Conservation (phyloP, 176 grass and related monocot genomes). For the Ananas comosus region DNA sequence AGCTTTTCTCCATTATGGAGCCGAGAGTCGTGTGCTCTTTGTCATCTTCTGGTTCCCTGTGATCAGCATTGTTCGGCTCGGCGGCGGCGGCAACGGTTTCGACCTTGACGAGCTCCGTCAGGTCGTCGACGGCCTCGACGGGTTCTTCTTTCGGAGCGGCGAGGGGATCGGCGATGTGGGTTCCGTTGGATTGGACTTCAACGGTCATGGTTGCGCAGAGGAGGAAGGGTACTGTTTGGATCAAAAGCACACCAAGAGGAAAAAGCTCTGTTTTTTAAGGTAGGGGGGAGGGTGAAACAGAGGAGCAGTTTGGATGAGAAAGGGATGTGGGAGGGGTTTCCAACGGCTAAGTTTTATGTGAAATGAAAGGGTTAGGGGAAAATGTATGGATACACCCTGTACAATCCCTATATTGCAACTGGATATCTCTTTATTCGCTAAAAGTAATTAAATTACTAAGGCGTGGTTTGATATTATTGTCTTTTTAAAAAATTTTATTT, state of each 20-base stretch:
- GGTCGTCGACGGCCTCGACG: not conserved
- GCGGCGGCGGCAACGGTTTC: not conserved
- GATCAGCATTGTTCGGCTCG: conserved; percentile 1
- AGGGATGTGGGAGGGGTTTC: no score
- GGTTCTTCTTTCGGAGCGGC: not conserved
- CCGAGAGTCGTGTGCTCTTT: conserved; percentile 18
- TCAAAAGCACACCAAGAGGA: not conserved
- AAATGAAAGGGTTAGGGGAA: no score
- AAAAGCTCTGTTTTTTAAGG: not conserved
- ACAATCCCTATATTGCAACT: no score
- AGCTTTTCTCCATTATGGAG: conserved; percentile 21
- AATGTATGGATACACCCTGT: no score
- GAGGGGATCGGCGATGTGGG: not conserved
- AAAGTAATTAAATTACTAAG: no score
- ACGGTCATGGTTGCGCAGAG: conserved; percentile 21
- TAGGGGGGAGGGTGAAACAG: not conserved
- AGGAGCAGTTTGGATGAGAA: not conserved
- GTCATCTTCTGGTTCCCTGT: conserved; percentile 1
- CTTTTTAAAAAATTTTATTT: no score
- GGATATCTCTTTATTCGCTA: no score
- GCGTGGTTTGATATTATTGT: no score
- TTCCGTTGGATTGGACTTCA: conserved; percentile 13
- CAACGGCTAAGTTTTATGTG: no score
- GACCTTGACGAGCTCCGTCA: not conserved
- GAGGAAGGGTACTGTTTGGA: not conserved